A percentile compares a stretch with the other conserved stretches of the same genome.
Evolutionary conservation across 2,329 filamentous ascomycete species (phyloP).

Genomic region (Bipolaris sorokiniana): DNA sequence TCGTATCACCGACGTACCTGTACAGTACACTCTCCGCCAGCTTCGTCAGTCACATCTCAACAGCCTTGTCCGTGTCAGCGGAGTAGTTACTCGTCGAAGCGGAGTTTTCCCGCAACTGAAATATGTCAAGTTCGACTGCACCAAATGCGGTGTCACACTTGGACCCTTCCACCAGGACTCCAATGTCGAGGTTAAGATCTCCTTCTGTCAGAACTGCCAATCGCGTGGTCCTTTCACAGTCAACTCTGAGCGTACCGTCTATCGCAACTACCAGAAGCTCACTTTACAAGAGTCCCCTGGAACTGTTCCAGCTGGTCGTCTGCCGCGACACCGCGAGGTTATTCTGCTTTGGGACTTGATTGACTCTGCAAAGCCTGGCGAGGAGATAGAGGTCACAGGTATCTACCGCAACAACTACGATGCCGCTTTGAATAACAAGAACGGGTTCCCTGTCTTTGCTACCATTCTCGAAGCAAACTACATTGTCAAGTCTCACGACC

Average conservation of each 20-base stretch:
- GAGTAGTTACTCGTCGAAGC: conserved; percentile 90
- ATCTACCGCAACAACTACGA: conserved; percentile 99
- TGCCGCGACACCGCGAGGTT: conserved; percentile 91
- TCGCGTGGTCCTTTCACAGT: conserved; percentile 92
- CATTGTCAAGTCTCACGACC: conserved; percentile 94
- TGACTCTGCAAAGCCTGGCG: conserved; percentile 93
- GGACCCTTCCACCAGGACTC: conserved; percentile 98
- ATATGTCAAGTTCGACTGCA: conserved; percentile 97
- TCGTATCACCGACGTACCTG: conserved; percentile 90
- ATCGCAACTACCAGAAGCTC: conserved; percentile 97
- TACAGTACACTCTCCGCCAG: conserved; percentile 93
- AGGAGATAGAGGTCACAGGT: conserved; percentile 96
- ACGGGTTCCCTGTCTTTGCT: conserved; percentile 97
- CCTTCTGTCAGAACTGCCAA: conserved; percentile 95
- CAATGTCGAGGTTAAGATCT: conserved; percentile 93
- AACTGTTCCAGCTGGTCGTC: conserved; percentile 91
- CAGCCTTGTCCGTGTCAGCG: conserved; percentile 90
- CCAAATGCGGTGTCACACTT: conserved; percentile 87
- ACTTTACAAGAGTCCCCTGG: conserved; percentile 97
- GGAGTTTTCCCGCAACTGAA: conserved; percentile 98
- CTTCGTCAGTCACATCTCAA: conserved; percentile 95
- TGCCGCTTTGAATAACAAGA: conserved; percentile 96
- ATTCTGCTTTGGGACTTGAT: conserved; percentile 97
- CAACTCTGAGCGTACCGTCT: conserved; percentile 97
- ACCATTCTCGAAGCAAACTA: conserved; percentile 98